Base-by-base conservation (phyloP, 1,284 basidiomycete genomes). In the Moesziomyces antarcticus region DNA sequence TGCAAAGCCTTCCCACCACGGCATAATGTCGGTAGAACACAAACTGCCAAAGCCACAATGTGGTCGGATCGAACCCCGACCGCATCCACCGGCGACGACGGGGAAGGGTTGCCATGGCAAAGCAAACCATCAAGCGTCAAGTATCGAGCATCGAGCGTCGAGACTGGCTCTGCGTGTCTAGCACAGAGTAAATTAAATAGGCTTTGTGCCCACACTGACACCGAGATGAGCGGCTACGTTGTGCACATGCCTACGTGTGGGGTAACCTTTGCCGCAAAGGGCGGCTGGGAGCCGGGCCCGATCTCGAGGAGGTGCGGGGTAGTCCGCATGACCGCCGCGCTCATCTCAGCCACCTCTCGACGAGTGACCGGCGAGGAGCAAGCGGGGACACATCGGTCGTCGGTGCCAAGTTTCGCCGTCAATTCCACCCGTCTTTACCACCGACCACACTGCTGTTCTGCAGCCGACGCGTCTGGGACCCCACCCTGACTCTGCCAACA, bases 381-480 rank as follows among this genome's bases (percentile, higher is more conserved):
- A 18, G 30, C 40, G 41, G 52, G 21, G 16, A 30, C 33, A 24
- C 16, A 40, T 48, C 45, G 53, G 56, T 52, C 49, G 44, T 52
- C 56, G 56, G 56, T 35, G 50, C 25, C 33, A n/a, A 59, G 44
- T 59, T 59, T 59, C 56, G 37, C 56, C 56, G 50, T 27, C 25
- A 27, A 27, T 27, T 27, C 25, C 25, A 27, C 25, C 7, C 25
- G 7, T 27, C 25, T 27, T 6, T 27, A 7, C 25, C 25, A 27
- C 25, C 25, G 25, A 27, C 25, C 25, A 1, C 25, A 27, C 13
- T 22, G 27, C n/a, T 45, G n/a, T 21, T 25, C 21, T 24, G 37
- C 9, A 20, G 30, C 30, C 30, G 30, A 33, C 30, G 30, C 30
- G 30, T 33, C 30, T 33, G 6, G 30, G 30, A 9, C 30, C 30